Conservation (phyloP, 2,329 filamentous ascomycete species). For the Claviceps africana region DNA sequence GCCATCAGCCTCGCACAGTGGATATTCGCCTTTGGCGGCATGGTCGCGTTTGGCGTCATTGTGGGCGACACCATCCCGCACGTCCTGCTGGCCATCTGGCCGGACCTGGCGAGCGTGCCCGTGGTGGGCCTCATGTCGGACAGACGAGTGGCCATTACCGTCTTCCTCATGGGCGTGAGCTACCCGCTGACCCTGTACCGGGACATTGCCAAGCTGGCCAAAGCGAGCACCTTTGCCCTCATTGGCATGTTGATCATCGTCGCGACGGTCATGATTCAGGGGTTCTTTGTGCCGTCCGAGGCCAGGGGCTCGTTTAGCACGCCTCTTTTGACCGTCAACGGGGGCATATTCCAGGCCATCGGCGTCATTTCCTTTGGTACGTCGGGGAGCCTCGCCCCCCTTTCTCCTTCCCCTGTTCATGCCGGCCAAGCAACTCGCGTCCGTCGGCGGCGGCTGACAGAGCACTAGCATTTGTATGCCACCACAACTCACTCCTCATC, state of each 20-base stretch:
- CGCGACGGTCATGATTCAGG: constrained; percentile 74
- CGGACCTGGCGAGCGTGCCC: constrained; percentile 54
- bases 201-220: constrained; percentile 95
- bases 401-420: neutral
- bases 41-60: constrained; percentile 97
- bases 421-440: neutral
- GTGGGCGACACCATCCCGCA: constrained; percentile 93
- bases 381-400: constrained; percentile 12
- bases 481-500: constrained; percentile 95
- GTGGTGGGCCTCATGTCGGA: constrained; percentile 74
- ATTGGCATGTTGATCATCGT: constrained; percentile 89
- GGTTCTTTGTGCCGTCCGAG: constrained; percentile 57
- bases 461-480: constrained; percentile 47
- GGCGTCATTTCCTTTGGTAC: constrained; percentile 94
- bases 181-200: constrained; percentile 87
- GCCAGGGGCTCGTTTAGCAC: constrained; percentile 57
- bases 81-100: constrained; percentile 72
- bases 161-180: constrained; percentile 75
- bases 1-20: constrained; percentile 87
- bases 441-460: neutral
- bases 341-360: constrained; percentile 86
- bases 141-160: constrained; percentile 69
- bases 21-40: constrained; percentile 96
- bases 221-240: constrained; percentile 85
- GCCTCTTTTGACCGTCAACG: constrained; percentile 63